Evolutionary conservation across 2,329 filamentous ascomycete species (phyloP).

Genomic region (Endothia cerciana): DNA sequence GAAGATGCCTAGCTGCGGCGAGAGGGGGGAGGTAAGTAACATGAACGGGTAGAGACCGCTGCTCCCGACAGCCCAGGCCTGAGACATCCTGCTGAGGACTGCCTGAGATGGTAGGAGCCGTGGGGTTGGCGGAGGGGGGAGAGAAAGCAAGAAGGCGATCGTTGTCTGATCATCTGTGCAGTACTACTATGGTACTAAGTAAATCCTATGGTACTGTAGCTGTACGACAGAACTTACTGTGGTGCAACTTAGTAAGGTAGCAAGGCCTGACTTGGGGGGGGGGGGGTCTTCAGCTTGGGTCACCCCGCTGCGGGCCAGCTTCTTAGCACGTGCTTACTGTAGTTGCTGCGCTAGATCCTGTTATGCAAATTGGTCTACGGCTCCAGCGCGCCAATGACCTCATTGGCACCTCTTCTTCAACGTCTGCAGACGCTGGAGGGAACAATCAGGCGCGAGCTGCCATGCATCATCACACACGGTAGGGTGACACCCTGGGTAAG

Average conservation of each 20-base stretch:
- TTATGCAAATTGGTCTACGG: not conserved
- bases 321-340: not conserved
- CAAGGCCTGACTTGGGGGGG: too few relatives aligned
- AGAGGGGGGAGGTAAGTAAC: too few relatives aligned
- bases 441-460: not conserved
- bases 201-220: too few relatives aligned
- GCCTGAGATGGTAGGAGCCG: too few relatives aligned
- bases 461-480: not conserved
- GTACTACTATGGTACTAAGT: not conserved
- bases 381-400: slow-evolving; percentile 8
- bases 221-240: too few relatives aligned
- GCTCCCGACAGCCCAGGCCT: not conserved
- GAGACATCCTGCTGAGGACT: not conserved
- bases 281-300: not conserved
- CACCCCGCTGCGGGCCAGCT: not conserved
- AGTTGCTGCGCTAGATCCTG: not conserved
- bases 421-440: too few relatives aligned
- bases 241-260: not conserved
- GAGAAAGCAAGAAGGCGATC: not conserved
- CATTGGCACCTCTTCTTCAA: not conserved
- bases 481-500: not conserved
- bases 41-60: not conserved
- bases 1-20: too few relatives aligned
- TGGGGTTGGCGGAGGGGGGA: too few relatives aligned
- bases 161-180: not conserved